Conservation (phyloP, 164 flowering plant species). For the Annona cherimola region DNA sequence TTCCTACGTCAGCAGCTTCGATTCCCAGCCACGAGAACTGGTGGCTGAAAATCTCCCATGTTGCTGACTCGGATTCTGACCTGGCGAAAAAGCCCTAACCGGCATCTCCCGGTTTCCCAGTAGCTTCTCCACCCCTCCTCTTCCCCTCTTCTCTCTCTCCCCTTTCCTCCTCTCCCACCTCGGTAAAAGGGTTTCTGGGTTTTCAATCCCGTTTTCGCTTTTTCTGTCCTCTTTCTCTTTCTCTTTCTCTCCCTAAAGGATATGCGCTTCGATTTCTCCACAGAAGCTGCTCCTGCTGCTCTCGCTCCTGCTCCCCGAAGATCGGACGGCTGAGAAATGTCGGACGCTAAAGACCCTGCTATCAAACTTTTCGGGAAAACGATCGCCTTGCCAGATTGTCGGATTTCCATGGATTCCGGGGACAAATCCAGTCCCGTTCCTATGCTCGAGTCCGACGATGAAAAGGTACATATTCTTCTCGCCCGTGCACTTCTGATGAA, state of each 20-base stretch:
- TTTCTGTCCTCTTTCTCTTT: constrained; percentile 1
- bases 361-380: constrained; percentile 50
- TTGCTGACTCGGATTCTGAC: constrained; percentile 25
- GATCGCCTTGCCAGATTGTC: constrained; percentile 31
- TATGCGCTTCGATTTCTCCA: constrained; percentile 3
- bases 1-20: background rate
- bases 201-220: background rate
- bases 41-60: constrained; percentile 12
- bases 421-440: constrained; percentile 8
- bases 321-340: constrained; percentile 16
- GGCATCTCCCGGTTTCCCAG: constrained; percentile 8
- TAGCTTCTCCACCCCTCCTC: background rate
- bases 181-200: constrained; percentile 13
- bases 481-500: background rate
- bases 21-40: constrained; percentile 24
- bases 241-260: background rate
- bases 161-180: too few relatives aligned
- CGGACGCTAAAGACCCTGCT: constrained; percentile 32
- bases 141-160: background rate
- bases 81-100: constrained; percentile 17
- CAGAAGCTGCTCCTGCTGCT: background rate
- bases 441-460: background rate
- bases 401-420: background rate
- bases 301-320: background rate
- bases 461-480: background rate